Evolutionary conservation across 140 eudicot species (phyloP).

Genomic region (Stevia rebaudiana): DNA sequence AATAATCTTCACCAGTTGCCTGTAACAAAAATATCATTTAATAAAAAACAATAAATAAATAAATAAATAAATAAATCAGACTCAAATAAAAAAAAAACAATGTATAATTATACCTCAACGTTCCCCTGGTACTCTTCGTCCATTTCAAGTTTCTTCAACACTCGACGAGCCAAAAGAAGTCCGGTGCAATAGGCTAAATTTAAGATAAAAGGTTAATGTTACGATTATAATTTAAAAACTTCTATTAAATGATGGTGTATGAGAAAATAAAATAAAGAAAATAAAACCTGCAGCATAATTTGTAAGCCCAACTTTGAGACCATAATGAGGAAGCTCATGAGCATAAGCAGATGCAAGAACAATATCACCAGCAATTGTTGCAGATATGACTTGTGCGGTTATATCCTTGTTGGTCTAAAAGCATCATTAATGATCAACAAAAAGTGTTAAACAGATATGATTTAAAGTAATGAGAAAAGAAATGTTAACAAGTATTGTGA

Average conservation of each 20-base stretch:
- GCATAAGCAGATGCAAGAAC: background rate
- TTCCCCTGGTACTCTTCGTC: conserved; percentile 5
- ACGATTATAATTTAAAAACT: background rate
- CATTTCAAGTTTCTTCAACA: conserved; percentile 6
- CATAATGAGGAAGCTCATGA: conserved; percentile 1
- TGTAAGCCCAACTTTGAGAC: conserved; percentile 12
- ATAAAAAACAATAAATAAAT: no score
- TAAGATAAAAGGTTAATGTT: background rate
- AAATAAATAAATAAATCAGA: background rate
- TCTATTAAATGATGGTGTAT: background rate
- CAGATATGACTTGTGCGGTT: conserved; percentile 60
- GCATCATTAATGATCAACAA: conserved; percentile 12
- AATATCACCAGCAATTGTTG: conserved; percentile 28
- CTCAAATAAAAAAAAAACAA: background rate
- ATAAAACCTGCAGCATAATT: conserved; percentile 12
- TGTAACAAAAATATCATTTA: background rate
- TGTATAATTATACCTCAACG: background rate
- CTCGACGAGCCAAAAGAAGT: conserved; percentile 14
- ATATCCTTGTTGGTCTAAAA: conserved; percentile 67
- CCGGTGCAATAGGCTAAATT: conserved; percentile 6
- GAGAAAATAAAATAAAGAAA: background rate
- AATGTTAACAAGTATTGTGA: background rate
- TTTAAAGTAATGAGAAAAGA: background rate
- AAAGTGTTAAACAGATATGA: background rate
- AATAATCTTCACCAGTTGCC: conserved; percentile 9